phyloP scores from a whole-genome alignment of 176 grass and related monocot species.

The Pharus latifolius region DNA sequence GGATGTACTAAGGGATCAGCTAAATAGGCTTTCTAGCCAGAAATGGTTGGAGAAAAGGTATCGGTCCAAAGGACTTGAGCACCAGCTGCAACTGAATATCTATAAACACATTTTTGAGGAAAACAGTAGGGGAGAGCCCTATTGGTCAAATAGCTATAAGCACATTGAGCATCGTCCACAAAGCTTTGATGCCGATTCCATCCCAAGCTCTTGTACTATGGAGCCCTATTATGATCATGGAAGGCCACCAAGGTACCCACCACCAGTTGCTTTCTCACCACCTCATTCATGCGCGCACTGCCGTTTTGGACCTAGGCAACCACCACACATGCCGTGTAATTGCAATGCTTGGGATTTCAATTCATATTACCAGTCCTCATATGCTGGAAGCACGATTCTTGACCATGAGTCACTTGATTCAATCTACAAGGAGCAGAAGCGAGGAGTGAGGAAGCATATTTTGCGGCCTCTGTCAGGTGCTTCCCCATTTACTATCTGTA shows the following conservation, averaged over 20 bases:
- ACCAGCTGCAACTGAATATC: constrained; percentile 23
- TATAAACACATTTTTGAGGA: too few relatives aligned
- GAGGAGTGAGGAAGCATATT: constrained; percentile 42
- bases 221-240: constrained; percentile 31
- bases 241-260: constrained; percentile 29
- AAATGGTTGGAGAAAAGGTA: constrained; percentile 20
- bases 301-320: constrained; percentile 19
- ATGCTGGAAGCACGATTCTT: constrained; percentile 29
- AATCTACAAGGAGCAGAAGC: constrained; percentile 34
- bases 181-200: constrained; percentile 34
- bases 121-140: too few relatives aligned
- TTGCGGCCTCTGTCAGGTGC: constrained; percentile 67
- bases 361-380: constrained; percentile 47
- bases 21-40: constrained; percentile 44
- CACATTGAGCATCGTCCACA: constrained; percentile 22
- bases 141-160: too few relatives aligned
- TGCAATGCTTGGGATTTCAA: constrained; percentile 24
- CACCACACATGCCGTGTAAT: not conserved
- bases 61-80: constrained; percentile 17
- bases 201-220: constrained; percentile 22
- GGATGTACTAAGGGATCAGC: constrained; percentile 55
- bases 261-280: constrained; percentile 17
- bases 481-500: constrained; percentile 68
- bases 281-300: constrained; percentile 29
- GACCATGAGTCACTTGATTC: constrained; percentile 40